Evolutionary conservation across 768 basidiomycete species (phyloP), one percentile per base, ranked within the genome.

Genomic region (Strobilomyces dryophilus): DNA sequence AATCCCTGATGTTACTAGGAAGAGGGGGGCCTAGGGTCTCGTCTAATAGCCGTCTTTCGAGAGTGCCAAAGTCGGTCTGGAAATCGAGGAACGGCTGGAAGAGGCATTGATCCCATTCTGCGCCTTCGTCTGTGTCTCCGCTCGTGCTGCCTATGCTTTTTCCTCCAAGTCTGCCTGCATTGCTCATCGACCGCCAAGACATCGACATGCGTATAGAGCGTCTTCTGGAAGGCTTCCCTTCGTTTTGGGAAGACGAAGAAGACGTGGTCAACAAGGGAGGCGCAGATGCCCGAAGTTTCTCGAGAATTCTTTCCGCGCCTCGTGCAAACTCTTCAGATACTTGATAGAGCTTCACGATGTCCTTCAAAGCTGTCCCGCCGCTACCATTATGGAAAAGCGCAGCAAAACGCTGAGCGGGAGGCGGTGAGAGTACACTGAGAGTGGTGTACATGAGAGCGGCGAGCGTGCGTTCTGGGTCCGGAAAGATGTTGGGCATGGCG

Each of bases 61-160:
- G 75, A 1, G 77, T 72, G 0, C 81, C 80, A 68, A 98, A 98
- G 51, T 95, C 88, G 17, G 82, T 75, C 61, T 98, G 95, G 56
- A 87, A 87, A 61, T 95, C 90, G 24, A 95, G 77, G 73, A 98
- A 98, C 2, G 95, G 92, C 65, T 95, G 93, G 66, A 94, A 97
- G 15, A 99, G 74, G 47, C 88, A 85, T 51, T 85, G 86, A 62
- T 98, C 93, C 97, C 97, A 98, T 53, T 86, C 84, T 59, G 45
- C 53, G 14, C 58, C 66, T 39, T 68, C 60, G n/a, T 60, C 66
- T 45, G 47, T 39, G 41, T 57, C 21, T 12, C 44, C n/a, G 11
- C 51, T 46, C 10, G 61, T 45, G 27, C 37, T 52, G 10, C 57
- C 57, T 37, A 55, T 43, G 12, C 52, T 37, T 53, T 45, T 53